Evolutionary conservation across 2,329 filamentous ascomycete genomes (phyloP).

Genomic region (Ceratocystis lukuohia): DNA sequence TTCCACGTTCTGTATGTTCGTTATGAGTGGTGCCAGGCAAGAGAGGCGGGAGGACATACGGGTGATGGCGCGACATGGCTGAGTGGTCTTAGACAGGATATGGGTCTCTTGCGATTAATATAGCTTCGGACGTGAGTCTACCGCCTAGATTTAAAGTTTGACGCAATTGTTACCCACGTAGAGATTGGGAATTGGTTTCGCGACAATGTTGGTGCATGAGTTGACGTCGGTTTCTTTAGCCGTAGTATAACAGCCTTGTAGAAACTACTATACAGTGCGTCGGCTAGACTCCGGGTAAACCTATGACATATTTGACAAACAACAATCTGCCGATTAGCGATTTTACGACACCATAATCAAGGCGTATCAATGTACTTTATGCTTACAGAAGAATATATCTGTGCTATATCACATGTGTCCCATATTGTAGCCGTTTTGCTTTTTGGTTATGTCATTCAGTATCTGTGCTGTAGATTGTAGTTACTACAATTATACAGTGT

Average conservation of each 20-base stretch:
- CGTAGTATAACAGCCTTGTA: slow-evolving; percentile 10
- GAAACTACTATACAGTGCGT: not conserved
- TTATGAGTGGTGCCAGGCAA: not conserved
- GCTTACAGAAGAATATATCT: too few species aligned
- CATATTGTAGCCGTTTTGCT: too few species aligned
- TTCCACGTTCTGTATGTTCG: not conserved
- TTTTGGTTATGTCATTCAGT: too few species aligned
- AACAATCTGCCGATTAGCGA: not conserved
- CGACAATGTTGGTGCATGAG: not conserved
- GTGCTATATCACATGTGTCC: not conserved
- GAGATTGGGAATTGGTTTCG: not conserved
- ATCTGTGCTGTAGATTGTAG: too few species aligned
- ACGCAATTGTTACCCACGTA: not conserved
- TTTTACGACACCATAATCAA: not conserved
- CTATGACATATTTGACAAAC: not conserved
- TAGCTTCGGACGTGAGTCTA: not conserved
- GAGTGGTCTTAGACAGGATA: not conserved
- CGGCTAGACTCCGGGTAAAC: slow-evolving; percentile 11
- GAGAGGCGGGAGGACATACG: slow-evolving; percentile 40
- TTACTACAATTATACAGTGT: not conserved
- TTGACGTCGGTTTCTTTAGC: not conserved
- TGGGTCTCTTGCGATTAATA: not conserved
- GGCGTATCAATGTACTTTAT: not conserved
- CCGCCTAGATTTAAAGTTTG: too few species aligned
- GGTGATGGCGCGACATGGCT: slow-evolving; percentile 84